A percentile compares a stretch with the other conserved stretches of the same genome.
phyloP scores from a whole-genome alignment of 345 rosid species.

The Trapa incisa region DNA sequence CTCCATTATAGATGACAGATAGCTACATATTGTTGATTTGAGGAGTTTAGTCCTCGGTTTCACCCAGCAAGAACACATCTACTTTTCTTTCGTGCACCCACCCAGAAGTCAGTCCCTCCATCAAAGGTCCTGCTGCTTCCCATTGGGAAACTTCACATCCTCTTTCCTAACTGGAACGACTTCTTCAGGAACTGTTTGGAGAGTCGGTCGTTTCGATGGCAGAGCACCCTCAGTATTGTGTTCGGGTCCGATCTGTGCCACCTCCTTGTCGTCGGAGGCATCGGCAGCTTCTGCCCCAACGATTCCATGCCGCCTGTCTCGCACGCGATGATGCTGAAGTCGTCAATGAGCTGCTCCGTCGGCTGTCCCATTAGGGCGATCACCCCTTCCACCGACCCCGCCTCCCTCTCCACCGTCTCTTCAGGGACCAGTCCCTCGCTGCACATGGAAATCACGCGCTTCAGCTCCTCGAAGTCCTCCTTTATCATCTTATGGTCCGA shows the following conservation, averaged over 20 bases:
- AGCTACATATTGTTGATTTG: too few species aligned
- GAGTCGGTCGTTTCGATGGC: conserved; percentile 27
- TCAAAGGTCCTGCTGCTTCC: too few species aligned
- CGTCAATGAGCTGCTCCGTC: conserved; percentile 37
- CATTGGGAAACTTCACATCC: conserved; percentile 11
- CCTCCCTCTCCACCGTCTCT: conserved; percentile 24
- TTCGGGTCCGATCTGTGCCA: conserved; percentile 43
- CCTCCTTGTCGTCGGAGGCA: conserved; percentile 37
- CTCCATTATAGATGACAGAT: too few species aligned
- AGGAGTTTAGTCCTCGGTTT: too few species aligned
- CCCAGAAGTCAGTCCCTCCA: too few species aligned
- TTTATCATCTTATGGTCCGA: conserved; percentile 18
- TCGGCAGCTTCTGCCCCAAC: conserved; percentile 34
- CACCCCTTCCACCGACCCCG: conserved; percentile 29
- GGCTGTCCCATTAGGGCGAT: conserved; percentile 28
- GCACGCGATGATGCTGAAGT: conserved; percentile 30
- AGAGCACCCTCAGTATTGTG: conserved; percentile 33
- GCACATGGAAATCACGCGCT: conserved; percentile 23
- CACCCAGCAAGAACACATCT: too few species aligned
- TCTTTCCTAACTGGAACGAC: conserved; percentile 31
- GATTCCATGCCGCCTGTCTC: conserved; percentile 31
- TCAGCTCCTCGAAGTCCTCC: conserved; percentile 27
- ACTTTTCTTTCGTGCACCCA: too few species aligned
- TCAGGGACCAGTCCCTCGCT: conserved; percentile 31
- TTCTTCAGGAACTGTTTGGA: conserved; percentile 32